Conservation (phyloP, 2,329 filamentous ascomycete genomes). For the Sporothrix globosa region DNA sequence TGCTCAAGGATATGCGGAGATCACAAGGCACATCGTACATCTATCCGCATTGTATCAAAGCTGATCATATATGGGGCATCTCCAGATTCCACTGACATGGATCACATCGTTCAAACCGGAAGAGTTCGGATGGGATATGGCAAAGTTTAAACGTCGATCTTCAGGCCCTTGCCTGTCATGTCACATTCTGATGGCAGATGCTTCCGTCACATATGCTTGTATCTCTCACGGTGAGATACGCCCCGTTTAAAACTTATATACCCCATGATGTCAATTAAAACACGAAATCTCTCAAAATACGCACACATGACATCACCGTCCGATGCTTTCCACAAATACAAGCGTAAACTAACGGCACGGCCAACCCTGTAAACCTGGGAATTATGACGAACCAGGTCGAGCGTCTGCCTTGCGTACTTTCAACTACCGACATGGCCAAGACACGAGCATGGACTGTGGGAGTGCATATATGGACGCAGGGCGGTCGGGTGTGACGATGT, state of each 20-base stretch:
- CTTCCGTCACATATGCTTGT: background rate
- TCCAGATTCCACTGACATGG: background rate
- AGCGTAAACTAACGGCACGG: too few species aligned
- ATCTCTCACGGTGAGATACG: too few species aligned
- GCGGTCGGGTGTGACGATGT: too few species aligned
- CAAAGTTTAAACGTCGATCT: background rate
- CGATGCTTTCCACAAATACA: too few species aligned
- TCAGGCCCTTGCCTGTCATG: background rate
- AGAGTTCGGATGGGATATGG: background rate
- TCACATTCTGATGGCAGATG: background rate
- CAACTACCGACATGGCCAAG: conserved; percentile 18
- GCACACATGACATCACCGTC: too few species aligned
- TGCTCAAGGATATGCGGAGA: background rate
- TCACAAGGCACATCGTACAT: background rate
- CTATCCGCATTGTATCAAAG: background rate
- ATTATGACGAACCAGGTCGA: background rate
- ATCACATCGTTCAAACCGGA: background rate
- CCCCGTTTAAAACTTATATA: background rate
- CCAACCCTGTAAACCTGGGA: background rate
- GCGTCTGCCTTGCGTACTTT: background rate
- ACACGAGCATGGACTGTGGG: background rate
- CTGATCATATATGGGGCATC: conserved; percentile 22
- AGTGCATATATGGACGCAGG: background rate
- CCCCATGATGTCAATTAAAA: too few species aligned
- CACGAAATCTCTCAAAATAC: too few species aligned